These are phyloP conservation scores for Cymodocea nodosa DNA, from an alignment of 116 monocot species.

Conservation along the genomic window DNA sequence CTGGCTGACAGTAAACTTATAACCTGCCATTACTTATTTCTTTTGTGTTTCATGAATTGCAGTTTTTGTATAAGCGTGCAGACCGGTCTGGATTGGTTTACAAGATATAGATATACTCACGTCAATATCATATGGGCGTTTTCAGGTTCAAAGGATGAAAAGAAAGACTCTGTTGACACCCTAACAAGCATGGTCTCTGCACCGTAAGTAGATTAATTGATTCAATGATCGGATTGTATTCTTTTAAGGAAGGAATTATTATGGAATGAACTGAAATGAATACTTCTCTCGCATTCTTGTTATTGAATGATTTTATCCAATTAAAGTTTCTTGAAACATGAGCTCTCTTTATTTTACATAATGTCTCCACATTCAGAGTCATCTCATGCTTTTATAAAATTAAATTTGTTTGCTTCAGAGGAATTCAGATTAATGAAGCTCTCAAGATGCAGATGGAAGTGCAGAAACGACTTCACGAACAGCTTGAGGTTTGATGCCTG, in stretches of 20 bases:
- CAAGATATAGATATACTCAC: not conserved
- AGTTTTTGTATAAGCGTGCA: not conserved
- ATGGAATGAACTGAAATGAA: too few species aligned
- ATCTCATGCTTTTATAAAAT: conserved; percentile 4
- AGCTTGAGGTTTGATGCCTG: conserved; percentile 35
- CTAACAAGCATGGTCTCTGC: conserved; percentile 32
- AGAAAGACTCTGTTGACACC: conserved; percentile 34
- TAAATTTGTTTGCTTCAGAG: conserved; percentile 17
- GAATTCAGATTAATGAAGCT: conserved; percentile 43
- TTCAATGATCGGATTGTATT: not conserved
- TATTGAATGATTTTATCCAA: too few species aligned
- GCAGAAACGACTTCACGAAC: conserved; percentile 56
- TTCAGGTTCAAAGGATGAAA: conserved; percentile 55
- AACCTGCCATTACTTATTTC: not conserved
- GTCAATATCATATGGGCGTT: not conserved
- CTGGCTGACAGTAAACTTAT: conserved; percentile 40
- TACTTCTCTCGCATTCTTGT: too few species aligned
- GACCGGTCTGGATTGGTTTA: not conserved
- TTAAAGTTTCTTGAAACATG: too few species aligned
- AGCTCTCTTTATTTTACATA: too few species aligned
- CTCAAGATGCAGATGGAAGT: conserved; percentile 71
- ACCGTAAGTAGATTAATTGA: conserved; percentile 35
- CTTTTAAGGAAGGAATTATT: too few species aligned
- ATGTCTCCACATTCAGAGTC: not conserved
- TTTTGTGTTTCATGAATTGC: not conserved